Base-by-base conservation (phyloP, 2,329 filamentous ascomycete genomes). In the Chaetomium globosum region DNA sequence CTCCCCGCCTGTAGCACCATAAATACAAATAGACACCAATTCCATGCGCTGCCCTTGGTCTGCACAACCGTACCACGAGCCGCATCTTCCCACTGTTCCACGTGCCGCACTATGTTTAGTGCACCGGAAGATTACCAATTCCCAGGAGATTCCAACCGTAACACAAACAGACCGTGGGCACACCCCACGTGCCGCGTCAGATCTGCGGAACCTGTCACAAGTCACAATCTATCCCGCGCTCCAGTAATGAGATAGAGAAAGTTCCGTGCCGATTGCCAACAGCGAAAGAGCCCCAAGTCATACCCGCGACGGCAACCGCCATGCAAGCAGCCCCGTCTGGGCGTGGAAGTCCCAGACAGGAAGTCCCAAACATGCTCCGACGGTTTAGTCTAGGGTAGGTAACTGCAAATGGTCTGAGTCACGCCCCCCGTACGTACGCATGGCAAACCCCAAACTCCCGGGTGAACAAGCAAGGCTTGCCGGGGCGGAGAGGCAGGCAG, bases 1-100 rank as follows among this genome's bases (percentile, higher is more conserved):
- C 12, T 19, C 36, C 33, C 16, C 16, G 16, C 36, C 36, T 16
- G 39, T n/a, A n/a, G 13, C 16, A 43, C 19, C 8, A n/a, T n/a
- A n/a, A 23, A 9, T 23, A 12, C 46, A n/a, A 12, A 9, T 23
- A 12, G 23, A 23, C 46, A 48, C 46, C 9, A 48, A 48, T 19
- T 9, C 43, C 43, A 48, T 48, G 43, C 23, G 46, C 12, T 7
- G 2, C 3, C 46, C 23, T n/a, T 8, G 46, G 23, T 23, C 46
- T 48, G 46, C 46, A 48, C 46, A 48, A 48, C 46, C 46, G 26
- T 48, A 23, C 19, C 46, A 48, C 46, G n/a, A 48, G 46, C 46
- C 46, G 46, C 46, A 48, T 48, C 19, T n/a, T 23, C 46, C 46
- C n/a, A 10, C 13, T 5, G 21, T 21, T 23, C 10, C 46, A 48